Conservation (phyloP, 2,329 filamentous ascomycete species). For the Ophiostoma sp. region DNA sequence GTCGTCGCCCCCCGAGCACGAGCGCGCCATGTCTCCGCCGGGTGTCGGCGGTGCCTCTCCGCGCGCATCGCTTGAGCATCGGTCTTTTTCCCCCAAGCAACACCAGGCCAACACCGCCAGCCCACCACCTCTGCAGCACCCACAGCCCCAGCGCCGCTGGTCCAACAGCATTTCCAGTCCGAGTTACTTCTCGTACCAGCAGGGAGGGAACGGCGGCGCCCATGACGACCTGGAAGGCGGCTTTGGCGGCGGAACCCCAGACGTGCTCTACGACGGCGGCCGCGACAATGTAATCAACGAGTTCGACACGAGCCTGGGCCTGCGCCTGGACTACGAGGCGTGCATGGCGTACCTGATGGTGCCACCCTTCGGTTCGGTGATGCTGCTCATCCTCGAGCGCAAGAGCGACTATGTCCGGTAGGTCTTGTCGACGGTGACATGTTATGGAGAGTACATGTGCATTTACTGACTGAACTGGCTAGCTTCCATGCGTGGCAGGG, state of each 20-base stretch:
- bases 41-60: constrained; percentile 41
- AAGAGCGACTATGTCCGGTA: constrained; percentile 96
- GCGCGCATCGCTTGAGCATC: constrained; percentile 55
- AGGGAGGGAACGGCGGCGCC: constrained; percentile 27
- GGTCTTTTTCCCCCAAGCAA: constrained; percentile 48
- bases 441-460: background rate
- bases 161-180: constrained; percentile 39
- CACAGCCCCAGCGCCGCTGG: constrained; percentile 56
- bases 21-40: constrained; percentile 72
- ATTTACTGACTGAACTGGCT: background rate
- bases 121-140: constrained; percentile 46
- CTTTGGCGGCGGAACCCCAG: constrained; percentile 25
- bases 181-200: constrained; percentile 32
- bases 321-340: constrained; percentile 85
- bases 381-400: constrained; percentile 79
- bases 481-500: constrained; percentile 98
- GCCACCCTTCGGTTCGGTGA: constrained; percentile 78
- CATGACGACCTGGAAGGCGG: constrained; percentile 27
- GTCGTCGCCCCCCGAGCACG: constrained; percentile 79
- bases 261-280: constrained; percentile 38
- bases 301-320: constrained; percentile 84
- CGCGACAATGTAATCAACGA: constrained; percentile 61
- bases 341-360: constrained; percentile 80
- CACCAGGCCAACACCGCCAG: constrained; percentile 37
- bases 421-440: constrained; percentile 28